phyloP scores from a whole-genome alignment of 768 basidiomycete genomes.

The Imleria badia region DNA sequence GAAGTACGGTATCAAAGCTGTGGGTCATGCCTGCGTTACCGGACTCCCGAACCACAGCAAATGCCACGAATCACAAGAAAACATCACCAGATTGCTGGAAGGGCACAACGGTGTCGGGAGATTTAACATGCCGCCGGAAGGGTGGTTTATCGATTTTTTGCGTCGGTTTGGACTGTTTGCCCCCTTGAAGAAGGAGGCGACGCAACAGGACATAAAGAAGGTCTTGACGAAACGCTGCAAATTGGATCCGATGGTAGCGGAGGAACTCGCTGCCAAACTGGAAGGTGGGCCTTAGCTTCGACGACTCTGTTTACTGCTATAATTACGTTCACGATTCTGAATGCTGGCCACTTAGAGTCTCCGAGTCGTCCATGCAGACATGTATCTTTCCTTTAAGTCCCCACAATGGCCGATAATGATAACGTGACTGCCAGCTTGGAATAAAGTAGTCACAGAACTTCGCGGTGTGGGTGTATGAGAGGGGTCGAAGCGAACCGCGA shows the following conservation, averaged over 20 bases:
- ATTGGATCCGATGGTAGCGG: conserved; percentile 19
- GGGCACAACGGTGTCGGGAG: conserved; percentile 12
- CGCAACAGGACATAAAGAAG: conserved; percentile 24
- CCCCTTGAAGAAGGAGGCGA: conserved; percentile 20
- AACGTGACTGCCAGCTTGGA: background rate
- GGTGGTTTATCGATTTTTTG: conserved; percentile 26
- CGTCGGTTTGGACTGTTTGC: conserved; percentile 24
- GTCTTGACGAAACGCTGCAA: conserved; percentile 31
- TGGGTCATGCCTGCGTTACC: conserved; percentile 37
- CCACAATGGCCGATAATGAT: background rate
- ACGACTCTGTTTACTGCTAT: background rate
- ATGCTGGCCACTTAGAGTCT: background rate
- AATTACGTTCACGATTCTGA: background rate
- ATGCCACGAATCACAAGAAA: conserved; percentile 23
- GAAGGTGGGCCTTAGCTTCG: background rate
- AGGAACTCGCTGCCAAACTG: conserved; percentile 21
- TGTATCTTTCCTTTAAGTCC: background rate
- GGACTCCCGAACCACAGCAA: conserved; percentile 29
- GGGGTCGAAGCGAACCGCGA: too few species aligned
- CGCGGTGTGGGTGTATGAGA: too few species aligned
- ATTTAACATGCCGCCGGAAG: conserved; percentile 29
- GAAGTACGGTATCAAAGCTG: conserved; percentile 26
- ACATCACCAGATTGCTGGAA: conserved; percentile 17
- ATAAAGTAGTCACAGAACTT: background rate
- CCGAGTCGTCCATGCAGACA: conserved; percentile 3